phyloP scores from a whole-genome alignment of 805 yeast species.

The Brettanomyces naardenensis region DNA sequence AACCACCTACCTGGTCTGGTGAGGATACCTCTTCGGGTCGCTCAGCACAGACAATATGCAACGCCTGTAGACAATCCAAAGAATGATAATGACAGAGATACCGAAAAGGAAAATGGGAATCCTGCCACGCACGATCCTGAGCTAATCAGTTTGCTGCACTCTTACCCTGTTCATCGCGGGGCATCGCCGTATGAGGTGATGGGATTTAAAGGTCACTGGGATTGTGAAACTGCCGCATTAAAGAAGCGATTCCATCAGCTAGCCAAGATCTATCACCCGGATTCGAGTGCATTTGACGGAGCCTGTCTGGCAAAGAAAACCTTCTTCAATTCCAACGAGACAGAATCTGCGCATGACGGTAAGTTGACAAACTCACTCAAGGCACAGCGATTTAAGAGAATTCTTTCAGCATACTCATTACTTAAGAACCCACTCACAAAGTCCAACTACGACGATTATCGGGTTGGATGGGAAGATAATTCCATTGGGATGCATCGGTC shows the following conservation, averaged over 20 bases:
- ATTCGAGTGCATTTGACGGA: conserved; percentile 27
- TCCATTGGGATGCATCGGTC: conserved; percentile 10
- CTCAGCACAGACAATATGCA: background rate
- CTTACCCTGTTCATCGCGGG: conserved; percentile 36
- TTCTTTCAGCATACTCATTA: conserved; percentile 53
- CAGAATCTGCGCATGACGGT: background rate
- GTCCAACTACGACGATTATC: conserved; percentile 37
- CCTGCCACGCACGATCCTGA: conserved; percentile 13
- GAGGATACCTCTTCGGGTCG: background rate
- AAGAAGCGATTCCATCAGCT: conserved; percentile 46
- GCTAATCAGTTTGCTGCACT: conserved; percentile 16
- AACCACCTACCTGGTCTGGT: background rate
- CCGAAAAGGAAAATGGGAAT: background rate
- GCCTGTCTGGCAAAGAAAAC: conserved; percentile 8
- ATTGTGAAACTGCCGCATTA: conserved; percentile 31
- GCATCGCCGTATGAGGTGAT: conserved; percentile 74
- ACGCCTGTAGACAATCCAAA: background rate
- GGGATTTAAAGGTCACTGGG: conserved; percentile 27
- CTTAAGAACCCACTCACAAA: conserved; percentile 37
- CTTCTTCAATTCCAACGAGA: conserved; percentile 7
- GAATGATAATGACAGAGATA: background rate
- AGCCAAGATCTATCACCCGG: conserved; percentile 83
- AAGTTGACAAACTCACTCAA: conserved; percentile 16
- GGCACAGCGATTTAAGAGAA: conserved; percentile 43
- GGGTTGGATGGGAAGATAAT: conserved; percentile 37